Conservation (phyloP, 768 basidiomycete species). For the Tubosaeta sp. region DNA sequence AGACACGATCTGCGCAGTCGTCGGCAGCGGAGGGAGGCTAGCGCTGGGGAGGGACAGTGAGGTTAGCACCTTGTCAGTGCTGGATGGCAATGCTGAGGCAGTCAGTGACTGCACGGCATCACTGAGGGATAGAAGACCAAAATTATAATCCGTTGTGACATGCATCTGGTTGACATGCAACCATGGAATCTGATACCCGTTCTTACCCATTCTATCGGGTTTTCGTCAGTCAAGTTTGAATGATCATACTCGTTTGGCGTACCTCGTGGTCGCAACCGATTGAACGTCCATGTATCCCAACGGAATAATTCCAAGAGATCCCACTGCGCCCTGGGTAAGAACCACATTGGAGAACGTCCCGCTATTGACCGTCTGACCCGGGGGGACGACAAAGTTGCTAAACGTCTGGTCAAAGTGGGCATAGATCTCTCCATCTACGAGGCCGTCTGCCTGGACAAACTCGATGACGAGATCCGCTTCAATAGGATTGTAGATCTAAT, state of each 20-base stretch:
- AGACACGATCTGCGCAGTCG: background rate
- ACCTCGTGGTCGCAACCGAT: conserved; percentile 42
- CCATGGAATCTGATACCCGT: conserved; percentile 65
- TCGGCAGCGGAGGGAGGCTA: background rate
- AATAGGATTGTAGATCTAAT: conserved; percentile 51
- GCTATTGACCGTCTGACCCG: conserved; percentile 57
- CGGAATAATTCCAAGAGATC: conserved; percentile 55
- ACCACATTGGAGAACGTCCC: conserved; percentile 55
- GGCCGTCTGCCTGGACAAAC: conserved; percentile 53
- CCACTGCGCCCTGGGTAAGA: conserved; percentile 54
- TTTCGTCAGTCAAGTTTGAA: background rate
- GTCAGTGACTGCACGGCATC: conserved; percentile 18
- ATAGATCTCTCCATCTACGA: conserved; percentile 48
- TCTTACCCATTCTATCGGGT: conserved; percentile 38
- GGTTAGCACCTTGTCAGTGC: background rate
- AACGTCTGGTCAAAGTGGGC: conserved; percentile 59
- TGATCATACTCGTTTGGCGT: conserved; percentile 7
- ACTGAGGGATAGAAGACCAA: conserved; percentile 10
- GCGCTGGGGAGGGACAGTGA: background rate
- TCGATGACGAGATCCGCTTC: conserved; percentile 54
- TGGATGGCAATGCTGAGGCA: background rate
- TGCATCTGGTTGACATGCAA: conserved; percentile 50
- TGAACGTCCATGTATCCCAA: conserved; percentile 50
- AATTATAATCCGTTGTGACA: conserved; percentile 49
- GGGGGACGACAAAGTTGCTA: conserved; percentile 50